A percentile compares a stretch with the other conserved stretches of the same genome.
phyloP scores from a whole-genome alignment of 2,329 filamentous ascomycete genomes.

The Alternaria atra region DNA sequence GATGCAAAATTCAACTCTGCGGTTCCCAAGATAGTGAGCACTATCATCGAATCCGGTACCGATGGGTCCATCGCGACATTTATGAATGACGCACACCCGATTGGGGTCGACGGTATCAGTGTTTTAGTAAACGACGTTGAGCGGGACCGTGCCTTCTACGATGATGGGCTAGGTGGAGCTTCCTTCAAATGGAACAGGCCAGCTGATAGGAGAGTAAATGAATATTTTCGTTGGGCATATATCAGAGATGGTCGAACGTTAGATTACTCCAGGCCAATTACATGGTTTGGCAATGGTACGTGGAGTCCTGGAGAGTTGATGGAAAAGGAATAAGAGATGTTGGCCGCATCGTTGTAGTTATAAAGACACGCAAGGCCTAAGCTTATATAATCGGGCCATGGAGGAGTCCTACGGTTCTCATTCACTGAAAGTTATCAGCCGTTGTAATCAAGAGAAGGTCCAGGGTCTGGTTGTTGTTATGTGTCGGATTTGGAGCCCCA shows the following conservation, averaged over 20 bases:
- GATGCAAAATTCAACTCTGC: slow-evolving; percentile 63
- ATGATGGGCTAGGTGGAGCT: slow-evolving; percentile 21
- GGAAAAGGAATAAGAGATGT: slow-evolving; percentile 23
- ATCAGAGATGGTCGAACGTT: slow-evolving; percentile 37
- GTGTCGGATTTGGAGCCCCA: neutral
- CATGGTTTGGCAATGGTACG: slow-evolving; percentile 37
- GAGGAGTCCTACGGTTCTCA: neutral
- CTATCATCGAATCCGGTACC: slow-evolving; percentile 29
- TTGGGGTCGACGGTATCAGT: slow-evolving; percentile 74
- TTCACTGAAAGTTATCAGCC: neutral
- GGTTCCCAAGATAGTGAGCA: slow-evolving; percentile 58
- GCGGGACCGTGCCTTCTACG: slow-evolving; percentile 53
- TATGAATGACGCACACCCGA: slow-evolving; percentile 59
- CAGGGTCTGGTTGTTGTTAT: neutral
- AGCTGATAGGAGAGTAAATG: slow-evolving; percentile 32
- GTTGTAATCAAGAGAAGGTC: neutral
- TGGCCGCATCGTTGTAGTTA: neutral
- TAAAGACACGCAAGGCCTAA: neutral
- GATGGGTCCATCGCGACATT: slow-evolving; percentile 67
- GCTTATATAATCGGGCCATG: neutral
- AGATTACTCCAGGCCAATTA: slow-evolving; percentile 46
- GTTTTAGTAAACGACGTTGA: slow-evolving; percentile 88
- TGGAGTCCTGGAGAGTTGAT: slow-evolving; percentile 38
- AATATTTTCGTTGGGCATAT: slow-evolving; percentile 50
- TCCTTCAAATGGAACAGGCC: slow-evolving; percentile 54